Base-by-base conservation (phyloP, 163 green algal species). In the Volvox carteri region DNA sequence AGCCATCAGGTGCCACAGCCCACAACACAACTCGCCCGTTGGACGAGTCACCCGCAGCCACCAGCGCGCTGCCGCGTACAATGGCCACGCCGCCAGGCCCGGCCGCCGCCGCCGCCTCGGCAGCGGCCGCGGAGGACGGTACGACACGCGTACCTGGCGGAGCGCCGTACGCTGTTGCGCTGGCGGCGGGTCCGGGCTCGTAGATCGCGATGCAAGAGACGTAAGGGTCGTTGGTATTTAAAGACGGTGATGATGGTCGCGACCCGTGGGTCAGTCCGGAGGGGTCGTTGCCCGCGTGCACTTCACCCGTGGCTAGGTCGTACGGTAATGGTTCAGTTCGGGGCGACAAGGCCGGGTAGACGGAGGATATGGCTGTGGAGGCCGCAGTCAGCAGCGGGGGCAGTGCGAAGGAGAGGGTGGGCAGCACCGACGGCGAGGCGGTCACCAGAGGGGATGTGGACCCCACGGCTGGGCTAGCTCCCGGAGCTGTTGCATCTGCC, bases 1-100 rank as follows among this genome's bases (percentile, higher is more conserved):
- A 25, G 37, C 83, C 83, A 37, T 88, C 83, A 3, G 83, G 83
- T 28, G 48, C 35, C 67, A 88, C 50, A 25, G 83, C 83, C 83
- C 83, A 88, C 67, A 88, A 37, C 68, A 48, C 68, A 48, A 88
- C 83, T 8, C 52, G 37, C 12, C 68, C 67, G 67, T 35, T 39
- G 23, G 37, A 56, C 5, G 37, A 62, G 37, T 60, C 83, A 14
- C 68, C 83, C 4, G 68, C 67, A 14, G 83, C 83, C 25, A 88
- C 3, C 67, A 88, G 37, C 35, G 65, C 33, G n/a, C 68, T 88
- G 35, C 83, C 67, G 6, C 62, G 46, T 0, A 68, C 44, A 4
- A 86, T 74, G 19, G 30, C 3, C 50, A 85, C 18, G 39, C 25
- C 78, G 78, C 23, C n/a, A n/a, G n/a, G n/a, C n/a, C n/a, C 37